Evolutionary conservation across 768 basidiomycete species (phyloP).

Genomic region (Cystofilobasidium capitatum): DNA sequence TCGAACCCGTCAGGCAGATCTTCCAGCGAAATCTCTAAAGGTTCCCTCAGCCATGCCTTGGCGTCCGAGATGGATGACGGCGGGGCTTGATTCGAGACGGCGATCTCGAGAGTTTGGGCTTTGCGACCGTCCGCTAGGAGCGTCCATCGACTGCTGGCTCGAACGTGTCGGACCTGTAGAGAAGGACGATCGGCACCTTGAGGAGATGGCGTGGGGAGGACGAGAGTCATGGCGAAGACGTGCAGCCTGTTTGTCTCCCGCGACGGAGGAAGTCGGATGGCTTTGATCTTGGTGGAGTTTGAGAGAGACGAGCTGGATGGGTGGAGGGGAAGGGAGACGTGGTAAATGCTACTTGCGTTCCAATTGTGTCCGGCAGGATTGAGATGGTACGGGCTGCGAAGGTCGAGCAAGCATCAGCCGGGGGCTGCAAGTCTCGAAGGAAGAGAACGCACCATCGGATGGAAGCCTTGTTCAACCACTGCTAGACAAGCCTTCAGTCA

Average conservation of each 20-base stretch:
- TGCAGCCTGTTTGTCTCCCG: slow-evolving; percentile 15
- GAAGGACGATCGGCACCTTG: background rate
- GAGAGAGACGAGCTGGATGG: background rate
- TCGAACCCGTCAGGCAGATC: background rate
- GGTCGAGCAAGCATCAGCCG: background rate
- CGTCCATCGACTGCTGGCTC: background rate
- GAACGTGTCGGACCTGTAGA: background rate
- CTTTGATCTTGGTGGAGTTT: background rate
- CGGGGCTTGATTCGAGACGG: background rate
- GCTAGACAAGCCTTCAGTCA: background rate
- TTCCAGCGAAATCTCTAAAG: background rate
- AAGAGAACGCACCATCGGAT: slow-evolving; percentile 17
- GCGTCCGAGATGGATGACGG: background rate
- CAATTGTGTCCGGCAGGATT: slow-evolving; percentile 1
- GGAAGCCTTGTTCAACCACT: slow-evolving; percentile 20
- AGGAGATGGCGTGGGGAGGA: background rate
- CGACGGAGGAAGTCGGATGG: background rate
- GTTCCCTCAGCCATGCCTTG: background rate
- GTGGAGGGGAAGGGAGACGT: slow-evolving; percentile 4
- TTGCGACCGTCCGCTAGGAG: background rate
- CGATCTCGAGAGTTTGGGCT: background rate
- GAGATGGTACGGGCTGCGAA: slow-evolving; percentile 9
- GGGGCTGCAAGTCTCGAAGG: no score
- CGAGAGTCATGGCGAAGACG: slow-evolving; percentile 19
- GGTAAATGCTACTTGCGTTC: slow-evolving; percentile 23